Conservation (phyloP, 257 asterid species). For the Salvia miltiorrhiza region DNA sequence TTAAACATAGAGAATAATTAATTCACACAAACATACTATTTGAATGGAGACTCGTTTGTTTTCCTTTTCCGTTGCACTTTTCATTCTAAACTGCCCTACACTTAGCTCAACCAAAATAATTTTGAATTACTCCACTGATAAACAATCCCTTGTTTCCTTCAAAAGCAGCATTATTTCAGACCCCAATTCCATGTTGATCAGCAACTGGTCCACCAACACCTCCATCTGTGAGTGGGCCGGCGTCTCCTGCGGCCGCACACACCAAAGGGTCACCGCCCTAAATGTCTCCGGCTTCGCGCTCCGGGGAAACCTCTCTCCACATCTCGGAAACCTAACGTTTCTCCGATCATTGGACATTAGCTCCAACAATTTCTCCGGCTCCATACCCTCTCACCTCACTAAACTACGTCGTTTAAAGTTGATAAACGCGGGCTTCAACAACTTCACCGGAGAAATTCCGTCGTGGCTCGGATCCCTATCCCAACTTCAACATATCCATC, state of each 20-base stretch:
- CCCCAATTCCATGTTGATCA: no score
- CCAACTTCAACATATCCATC: neutral
- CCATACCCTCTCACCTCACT: neutral
- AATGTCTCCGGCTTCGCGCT: conserved; percentile 20
- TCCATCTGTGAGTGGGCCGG: conserved; percentile 17
- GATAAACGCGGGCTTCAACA: no score
- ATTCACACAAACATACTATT: neutral
- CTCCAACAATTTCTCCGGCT: conserved; percentile 14
- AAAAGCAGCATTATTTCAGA: no score
- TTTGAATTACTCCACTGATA: no score
- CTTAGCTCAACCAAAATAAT: neutral
- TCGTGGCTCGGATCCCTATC: neutral
- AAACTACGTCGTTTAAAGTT: neutral
- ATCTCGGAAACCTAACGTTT: conserved; percentile 16
- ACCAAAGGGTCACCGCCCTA: conserved; percentile 26
- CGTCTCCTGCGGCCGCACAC: conserved; percentile 24
- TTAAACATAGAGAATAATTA: neutral
- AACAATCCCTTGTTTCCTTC: no score
- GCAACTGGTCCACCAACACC: no score
- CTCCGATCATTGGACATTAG: conserved; percentile 16
- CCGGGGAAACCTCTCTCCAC: conserved; percentile 18
- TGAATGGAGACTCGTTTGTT: neutral
- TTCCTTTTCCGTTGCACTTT: neutral
- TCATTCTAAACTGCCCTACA: neutral
- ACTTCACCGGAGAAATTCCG: no score